These are phyloP conservation scores for Ceraceosorus bombacis DNA, from an alignment of 1,284 basidiomycete species.

Conservation along the genomic window DNA sequence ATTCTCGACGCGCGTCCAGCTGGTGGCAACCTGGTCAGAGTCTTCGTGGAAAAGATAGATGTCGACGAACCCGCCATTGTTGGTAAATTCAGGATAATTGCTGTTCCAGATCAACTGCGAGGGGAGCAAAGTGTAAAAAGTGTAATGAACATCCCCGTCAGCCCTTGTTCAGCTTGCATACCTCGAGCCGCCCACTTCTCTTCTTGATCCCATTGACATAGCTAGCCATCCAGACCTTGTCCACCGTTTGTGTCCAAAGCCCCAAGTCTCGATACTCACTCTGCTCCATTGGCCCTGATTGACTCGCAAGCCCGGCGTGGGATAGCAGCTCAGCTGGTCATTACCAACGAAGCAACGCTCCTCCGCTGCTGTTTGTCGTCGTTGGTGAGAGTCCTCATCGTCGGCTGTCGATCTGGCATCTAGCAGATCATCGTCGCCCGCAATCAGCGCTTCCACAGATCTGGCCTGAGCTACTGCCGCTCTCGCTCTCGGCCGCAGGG, in stretches of 20 bases:
- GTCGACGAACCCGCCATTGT: conserved; percentile 27
- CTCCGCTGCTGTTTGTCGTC: conserved; percentile 27
- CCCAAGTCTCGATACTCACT: conserved; percentile 11
- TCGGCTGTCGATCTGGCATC: background rate
- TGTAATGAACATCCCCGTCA: background rate
- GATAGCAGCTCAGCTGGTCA: conserved; percentile 36
- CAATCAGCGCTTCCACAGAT: background rate
- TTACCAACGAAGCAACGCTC: conserved; percentile 36
- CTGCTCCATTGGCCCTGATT: conserved; percentile 27
- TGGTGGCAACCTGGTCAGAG: conserved; percentile 25
- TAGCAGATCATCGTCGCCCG: background rate
- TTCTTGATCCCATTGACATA: background rate
- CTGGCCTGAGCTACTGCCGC: background rate
- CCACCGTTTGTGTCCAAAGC: too few relatives aligned
- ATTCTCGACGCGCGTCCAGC: conserved; percentile 33
- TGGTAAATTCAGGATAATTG: conserved; percentile 35
- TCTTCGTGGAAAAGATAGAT: conserved; percentile 41
- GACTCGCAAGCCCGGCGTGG: conserved; percentile 24
- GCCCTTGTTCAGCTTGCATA: background rate
- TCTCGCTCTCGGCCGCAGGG: background rate
- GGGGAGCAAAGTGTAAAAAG: background rate
- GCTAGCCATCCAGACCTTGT: background rate
- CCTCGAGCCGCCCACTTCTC: background rate
- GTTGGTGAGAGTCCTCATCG: background rate
- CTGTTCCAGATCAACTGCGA: conserved; percentile 38